Percentiles rank a stretch among this genome's conserved stretches.
Evolutionary conservation across 495 filamentous ascomycete genomes (phyloP).

Genomic region (Halenospora varia): DNA sequence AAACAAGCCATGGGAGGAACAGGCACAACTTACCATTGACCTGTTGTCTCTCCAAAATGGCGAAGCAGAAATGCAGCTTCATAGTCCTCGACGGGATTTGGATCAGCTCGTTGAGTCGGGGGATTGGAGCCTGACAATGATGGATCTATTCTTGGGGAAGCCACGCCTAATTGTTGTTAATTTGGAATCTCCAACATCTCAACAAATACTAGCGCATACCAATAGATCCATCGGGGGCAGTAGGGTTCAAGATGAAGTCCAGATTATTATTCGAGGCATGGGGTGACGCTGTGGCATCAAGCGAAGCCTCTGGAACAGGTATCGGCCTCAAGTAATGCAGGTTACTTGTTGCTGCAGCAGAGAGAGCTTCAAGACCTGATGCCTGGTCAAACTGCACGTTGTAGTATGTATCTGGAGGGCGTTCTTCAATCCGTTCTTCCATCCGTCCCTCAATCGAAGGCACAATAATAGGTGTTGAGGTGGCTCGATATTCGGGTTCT

Average conservation of each 20-base stretch:
- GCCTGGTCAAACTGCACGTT: constrained; percentile 30
- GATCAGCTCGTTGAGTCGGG: not conserved
- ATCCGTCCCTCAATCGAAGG: too few species aligned
- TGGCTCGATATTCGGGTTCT: constrained; percentile 38
- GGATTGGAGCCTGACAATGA: constrained; percentile 1
- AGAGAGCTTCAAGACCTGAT: constrained; percentile 53
- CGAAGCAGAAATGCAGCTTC: constrained; percentile 58
- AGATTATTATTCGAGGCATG: constrained; percentile 47
- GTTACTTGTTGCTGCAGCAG: constrained; percentile 49
- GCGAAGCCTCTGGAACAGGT: constrained; percentile 6
- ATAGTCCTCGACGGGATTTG: constrained; percentile 43
- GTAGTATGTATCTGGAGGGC: constrained; percentile 20
- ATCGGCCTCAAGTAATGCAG: constrained; percentile 22
- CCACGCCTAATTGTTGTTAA: not conserved
- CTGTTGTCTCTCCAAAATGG: constrained; percentile 57
- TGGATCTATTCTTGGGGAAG: constrained; percentile 18
- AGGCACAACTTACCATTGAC: constrained; percentile 44
- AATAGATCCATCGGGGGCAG: constrained; percentile 31
- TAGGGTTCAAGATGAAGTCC: constrained; percentile 56
- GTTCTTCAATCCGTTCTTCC: too few species aligned
- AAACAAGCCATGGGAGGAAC: not conserved
- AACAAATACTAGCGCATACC: not conserved
- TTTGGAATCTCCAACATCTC: not conserved
- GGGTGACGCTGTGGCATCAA: constrained; percentile 5
- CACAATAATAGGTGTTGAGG: constrained; percentile 23